Conservation (phyloP, 257 asterid species). For the Penstemon barbatus region DNA sequence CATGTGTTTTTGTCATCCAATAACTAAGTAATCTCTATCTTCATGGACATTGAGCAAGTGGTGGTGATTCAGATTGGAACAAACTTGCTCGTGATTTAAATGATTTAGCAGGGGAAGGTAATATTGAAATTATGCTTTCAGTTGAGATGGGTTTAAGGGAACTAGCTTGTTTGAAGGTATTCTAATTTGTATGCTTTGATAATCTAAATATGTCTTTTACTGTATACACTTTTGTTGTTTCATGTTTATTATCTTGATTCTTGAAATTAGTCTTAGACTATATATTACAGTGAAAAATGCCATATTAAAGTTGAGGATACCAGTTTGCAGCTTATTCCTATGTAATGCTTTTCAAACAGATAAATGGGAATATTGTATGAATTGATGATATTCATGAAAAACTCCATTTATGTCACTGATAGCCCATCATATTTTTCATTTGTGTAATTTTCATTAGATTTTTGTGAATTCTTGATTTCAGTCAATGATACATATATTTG, state of each 20-base stretch:
- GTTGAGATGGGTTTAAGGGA: slow-evolving; percentile 99
- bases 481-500: not conserved
- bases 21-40: slow-evolving; percentile 30
- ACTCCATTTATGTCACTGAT: no score
- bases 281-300: slow-evolving; percentile 7
- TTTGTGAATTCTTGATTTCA: not conserved
- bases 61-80: slow-evolving; percentile 49
- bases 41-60: slow-evolving; percentile 43
- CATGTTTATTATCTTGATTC: slow-evolving; percentile 8
- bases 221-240: slow-evolving; percentile 17
- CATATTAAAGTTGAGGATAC: slow-evolving; percentile 10
- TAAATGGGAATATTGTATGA: no score
- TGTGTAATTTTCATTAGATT: not conserved
- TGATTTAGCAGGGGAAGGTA: slow-evolving; percentile 96
- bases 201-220: slow-evolving; percentile 13
- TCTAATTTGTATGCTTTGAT: slow-evolving; percentile 7
- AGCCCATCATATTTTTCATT: no score
- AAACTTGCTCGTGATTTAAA: slow-evolving; percentile 65
- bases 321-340: slow-evolving; percentile 9
- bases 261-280: slow-evolving; percentile 12
- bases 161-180: slow-evolving; percentile 92
- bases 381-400: no score
- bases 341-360: not conserved
- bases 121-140: slow-evolving; percentile 96
- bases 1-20: slow-evolving; percentile 24